Conservation (phyloP, 129 eudicot species). For the Escallonia herrerae region DNA sequence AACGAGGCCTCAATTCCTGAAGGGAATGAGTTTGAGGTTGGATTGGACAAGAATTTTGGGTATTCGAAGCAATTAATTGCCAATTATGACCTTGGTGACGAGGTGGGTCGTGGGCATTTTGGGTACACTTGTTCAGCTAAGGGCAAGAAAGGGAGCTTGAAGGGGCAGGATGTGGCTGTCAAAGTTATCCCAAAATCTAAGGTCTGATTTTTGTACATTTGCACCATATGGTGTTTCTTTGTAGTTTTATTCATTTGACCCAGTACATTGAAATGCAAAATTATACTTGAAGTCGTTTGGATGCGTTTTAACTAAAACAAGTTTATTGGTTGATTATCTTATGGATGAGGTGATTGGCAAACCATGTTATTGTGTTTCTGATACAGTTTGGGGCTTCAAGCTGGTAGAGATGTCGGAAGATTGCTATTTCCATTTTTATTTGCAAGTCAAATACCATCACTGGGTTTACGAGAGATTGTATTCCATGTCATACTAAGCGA, state of each 20-base stretch:
- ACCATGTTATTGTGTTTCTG: too few relatives aligned
- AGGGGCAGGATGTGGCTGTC: slow-evolving; percentile 95
- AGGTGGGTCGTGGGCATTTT: slow-evolving; percentile 96
- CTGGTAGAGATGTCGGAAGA: too few relatives aligned
- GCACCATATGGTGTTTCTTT: background rate
- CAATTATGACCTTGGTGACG: slow-evolving; percentile 87
- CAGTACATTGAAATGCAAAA: background rate
- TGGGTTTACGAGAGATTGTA: background rate
- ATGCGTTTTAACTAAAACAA: too few relatives aligned
- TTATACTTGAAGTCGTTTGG: too few relatives aligned
- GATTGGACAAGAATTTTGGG: slow-evolving; percentile 88
- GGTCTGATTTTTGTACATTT: slow-evolving; percentile 39
- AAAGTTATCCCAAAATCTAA: slow-evolving; percentile 95
- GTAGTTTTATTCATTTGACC: background rate
- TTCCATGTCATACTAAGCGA: background rate
- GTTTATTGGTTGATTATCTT: too few relatives aligned
- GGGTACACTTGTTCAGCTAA: slow-evolving; percentile 88
- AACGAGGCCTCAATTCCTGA: slow-evolving; percentile 92
- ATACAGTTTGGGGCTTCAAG: too few relatives aligned
- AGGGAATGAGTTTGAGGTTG: slow-evolving; percentile 78
- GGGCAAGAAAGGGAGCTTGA: slow-evolving; percentile 91
- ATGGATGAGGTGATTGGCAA: too few relatives aligned
- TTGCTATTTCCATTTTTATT: too few relatives aligned
- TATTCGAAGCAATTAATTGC: slow-evolving; percentile 61
- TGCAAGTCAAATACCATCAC: background rate